These are phyloP conservation scores for Colletotrichum ledebouriae DNA, from an alignment of 2,329 filamentous ascomycete genomes.

Conservation along the genomic window DNA sequence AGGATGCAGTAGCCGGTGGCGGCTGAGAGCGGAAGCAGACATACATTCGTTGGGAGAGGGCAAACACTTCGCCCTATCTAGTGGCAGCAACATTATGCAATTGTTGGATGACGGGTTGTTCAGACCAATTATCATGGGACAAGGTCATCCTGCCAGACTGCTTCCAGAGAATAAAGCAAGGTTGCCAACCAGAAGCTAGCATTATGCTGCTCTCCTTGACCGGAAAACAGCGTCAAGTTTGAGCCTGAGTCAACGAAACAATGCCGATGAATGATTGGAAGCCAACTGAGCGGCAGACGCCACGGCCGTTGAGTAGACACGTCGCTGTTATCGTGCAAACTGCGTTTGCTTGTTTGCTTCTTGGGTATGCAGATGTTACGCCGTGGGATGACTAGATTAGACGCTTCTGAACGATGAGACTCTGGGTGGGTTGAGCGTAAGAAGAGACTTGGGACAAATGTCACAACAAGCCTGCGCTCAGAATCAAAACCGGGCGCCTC, in stretches of 20 bases:
- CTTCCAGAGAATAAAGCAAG: slow-evolving; percentile 17
- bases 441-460: slow-evolving; percentile 15
- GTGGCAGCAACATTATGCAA: slow-evolving; percentile 2
- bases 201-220: neutral
- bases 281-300: neutral
- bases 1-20: slow-evolving; percentile 27
- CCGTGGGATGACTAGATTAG: neutral
- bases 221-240: neutral
- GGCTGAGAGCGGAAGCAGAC: slow-evolving; percentile 29
- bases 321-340: neutral
- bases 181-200: neutral
- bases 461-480: neutral
- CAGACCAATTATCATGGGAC: slow-evolving; percentile 10
- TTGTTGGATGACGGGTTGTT: slow-evolving; percentile 8
- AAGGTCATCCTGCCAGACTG: slow-evolving; percentile 16
- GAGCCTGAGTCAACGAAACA: neutral
- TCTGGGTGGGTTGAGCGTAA: neutral
- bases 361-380: slow-evolving; percentile 23
- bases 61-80: slow-evolving; percentile 25
- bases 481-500: slow-evolving; percentile 1
- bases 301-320: slow-evolving; percentile 3
- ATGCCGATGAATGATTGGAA: neutral
- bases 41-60: slow-evolving; percentile 1
- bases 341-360: slow-evolving; percentile 21
- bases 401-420: neutral